These are phyloP conservation scores for Xenoacremonium recifei DNA, from an alignment of 2,329 filamentous ascomycete genomes.

Conservation along the genomic window DNA sequence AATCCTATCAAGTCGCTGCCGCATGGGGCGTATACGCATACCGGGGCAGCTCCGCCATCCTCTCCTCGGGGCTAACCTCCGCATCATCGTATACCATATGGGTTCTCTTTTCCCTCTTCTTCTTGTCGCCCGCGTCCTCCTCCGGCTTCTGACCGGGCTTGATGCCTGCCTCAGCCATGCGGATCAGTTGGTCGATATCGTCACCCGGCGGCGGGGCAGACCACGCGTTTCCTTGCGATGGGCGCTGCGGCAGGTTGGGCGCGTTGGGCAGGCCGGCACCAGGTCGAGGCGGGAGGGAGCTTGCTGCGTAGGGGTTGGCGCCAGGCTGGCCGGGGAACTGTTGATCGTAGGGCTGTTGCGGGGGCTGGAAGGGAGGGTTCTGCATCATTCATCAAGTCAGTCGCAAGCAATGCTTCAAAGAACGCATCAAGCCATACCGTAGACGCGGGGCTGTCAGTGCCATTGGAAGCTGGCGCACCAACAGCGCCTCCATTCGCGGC, in stretches of 20 bases:
- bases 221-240: constrained; percentile 34
- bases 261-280: constrained; percentile 37
- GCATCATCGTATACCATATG: constrained; percentile 81
- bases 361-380: constrained; percentile 38
- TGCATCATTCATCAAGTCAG: too few species aligned
- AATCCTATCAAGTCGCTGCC: too few species aligned
- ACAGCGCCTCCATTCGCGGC: constrained; percentile 46
- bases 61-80: constrained; percentile 82
- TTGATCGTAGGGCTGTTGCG: constrained; percentile 20
- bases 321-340: constrained; percentile 17
- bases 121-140: constrained; percentile 64
- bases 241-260: constrained; percentile 44
- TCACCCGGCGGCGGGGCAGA: constrained; percentile 39
- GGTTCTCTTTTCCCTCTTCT: constrained; percentile 65
- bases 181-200: constrained; percentile 64
- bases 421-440: too few species aligned
- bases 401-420: not conserved
- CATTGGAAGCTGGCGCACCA: constrained; percentile 31
- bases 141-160: constrained; percentile 43
- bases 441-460: constrained; percentile 50
- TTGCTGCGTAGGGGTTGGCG: constrained; percentile 37
- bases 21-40: too few species aligned
- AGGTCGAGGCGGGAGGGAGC: constrained; percentile 46
- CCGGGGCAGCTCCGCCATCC: constrained; percentile 74
- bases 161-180: constrained; percentile 62